Evolutionary conservation across 2,329 filamentous ascomycete species (phyloP), one percentile per base, ranked within the genome.

Genomic region (Fusarium chlamydosporum): DNA sequence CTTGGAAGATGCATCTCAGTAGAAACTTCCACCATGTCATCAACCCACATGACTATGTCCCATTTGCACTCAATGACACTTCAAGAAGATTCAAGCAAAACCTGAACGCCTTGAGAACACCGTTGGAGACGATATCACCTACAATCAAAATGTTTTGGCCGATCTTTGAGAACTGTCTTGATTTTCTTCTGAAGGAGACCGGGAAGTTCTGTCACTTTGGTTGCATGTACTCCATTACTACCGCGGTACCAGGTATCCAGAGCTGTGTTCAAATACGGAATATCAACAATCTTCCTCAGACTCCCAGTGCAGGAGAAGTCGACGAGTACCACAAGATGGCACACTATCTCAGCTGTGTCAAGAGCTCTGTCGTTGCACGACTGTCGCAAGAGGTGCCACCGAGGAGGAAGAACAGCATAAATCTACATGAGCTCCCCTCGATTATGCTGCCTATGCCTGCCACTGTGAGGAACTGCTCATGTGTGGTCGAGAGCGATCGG

Each of bases 111-210:
- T 7, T 48, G 7, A 23, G 7, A 35, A 41, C 23, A 2, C 56
- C 56, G 0, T 2, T 59, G 11, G 33, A 23, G 7, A 33, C 55
- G 0, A n/a, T 59, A 0, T 59, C 56, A 0, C 56, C 56, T 3
- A 59, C 40, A 1, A 57, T 59, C 4, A 29, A 46, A n/a, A 57
- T 40, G 51, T 10, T 59, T 20, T 59, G 56, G 56, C 56, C 56
- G 0, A 47, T 59, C 8, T 55, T 57, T 2, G 56, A 59, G 15
- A 43, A 57, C 1, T 31, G 43, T 8, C 18, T 59, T 0, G 40
- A 59, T 1, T 42, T 47, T 2, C 35, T 59, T 7, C 2, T 46
- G 1, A n/a, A 57, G 11, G 16, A 48, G 1, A 31, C 23, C 1
- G 34, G 56, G 1, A 59, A 50, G 1, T 60, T 60, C 15, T 60